A percentile compares a stretch with the other conserved stretches of the same genome.
phyloP scores from a whole-genome alignment of 2,329 filamentous ascomycete species.

The Hypoxylon sp. region DNA sequence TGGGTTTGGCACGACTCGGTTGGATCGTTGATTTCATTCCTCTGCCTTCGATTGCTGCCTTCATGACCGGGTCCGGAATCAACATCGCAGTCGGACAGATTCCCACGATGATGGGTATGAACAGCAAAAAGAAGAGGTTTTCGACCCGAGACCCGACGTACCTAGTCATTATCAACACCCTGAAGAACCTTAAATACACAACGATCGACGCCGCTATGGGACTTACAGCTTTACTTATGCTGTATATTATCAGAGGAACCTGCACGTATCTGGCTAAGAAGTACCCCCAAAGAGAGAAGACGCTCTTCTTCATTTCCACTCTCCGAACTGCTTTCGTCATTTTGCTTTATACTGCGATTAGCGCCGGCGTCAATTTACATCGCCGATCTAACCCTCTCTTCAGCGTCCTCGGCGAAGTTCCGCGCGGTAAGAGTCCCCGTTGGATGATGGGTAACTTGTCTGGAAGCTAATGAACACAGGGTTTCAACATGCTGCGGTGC shows the following conservation, averaged over 20 bases:
- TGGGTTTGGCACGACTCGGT: conserved; percentile 66
- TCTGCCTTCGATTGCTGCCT: conserved; percentile 66
- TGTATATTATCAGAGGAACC: conserved; percentile 75
- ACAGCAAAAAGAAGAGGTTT: conserved; percentile 60
- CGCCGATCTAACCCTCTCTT: conserved; percentile 40
- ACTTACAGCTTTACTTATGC: conserved; percentile 75
- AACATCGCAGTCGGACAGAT: conserved; percentile 67
- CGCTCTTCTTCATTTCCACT: conserved; percentile 84
- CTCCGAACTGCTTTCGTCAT: conserved; percentile 86
- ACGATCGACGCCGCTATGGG: conserved; percentile 81
- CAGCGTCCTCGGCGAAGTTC: conserved; percentile 77
- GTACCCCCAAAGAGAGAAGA: conserved; percentile 75
- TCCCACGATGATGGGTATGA: conserved; percentile 66
- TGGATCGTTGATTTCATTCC: conserved; percentile 70
- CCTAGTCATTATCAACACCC: conserved; percentile 65
- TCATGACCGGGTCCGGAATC: conserved; percentile 68
- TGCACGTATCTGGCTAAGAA: conserved; percentile 77
- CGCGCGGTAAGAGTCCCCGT: conserved; percentile 67
- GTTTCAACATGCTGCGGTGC: conserved; percentile 68
- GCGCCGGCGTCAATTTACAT: conserved; percentile 54
- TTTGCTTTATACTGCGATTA: conserved; percentile 83
- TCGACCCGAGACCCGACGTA: conserved; percentile 62
- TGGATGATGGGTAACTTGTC: not conserved
- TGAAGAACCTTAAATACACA: conserved; percentile 63
- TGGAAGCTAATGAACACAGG: conserved; percentile 59